These are phyloP conservation scores for Nakaseomyces glabratus DNA, from an alignment of 1,139 yeast genomes.

Conservation along the genomic window DNA sequence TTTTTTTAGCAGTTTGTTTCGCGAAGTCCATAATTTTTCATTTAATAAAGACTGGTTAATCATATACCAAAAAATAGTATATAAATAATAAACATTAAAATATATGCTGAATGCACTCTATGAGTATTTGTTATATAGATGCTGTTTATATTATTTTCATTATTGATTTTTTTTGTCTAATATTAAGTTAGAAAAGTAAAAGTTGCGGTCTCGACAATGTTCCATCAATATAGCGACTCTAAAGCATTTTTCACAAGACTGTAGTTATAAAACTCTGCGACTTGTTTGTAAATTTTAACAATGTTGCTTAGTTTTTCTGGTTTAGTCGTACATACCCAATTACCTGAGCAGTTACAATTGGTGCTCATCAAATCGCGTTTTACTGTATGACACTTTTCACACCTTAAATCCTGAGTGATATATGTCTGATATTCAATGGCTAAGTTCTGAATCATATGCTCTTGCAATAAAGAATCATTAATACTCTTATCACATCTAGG, in stretches of 20 bases:
- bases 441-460: slow-evolving; percentile 59
- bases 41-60: too few relatives aligned
- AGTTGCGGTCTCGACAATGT: too few relatives aligned
- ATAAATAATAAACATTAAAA: too few relatives aligned
- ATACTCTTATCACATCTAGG: slow-evolving; percentile 55
- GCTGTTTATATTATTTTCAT: too few relatives aligned
- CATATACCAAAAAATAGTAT: too few relatives aligned
- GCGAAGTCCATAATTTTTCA: too few relatives aligned
- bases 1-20: too few relatives aligned
- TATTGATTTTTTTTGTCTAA: too few relatives aligned
- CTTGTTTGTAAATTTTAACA: slow-evolving; percentile 45
- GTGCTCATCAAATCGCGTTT: slow-evolving; percentile 61
- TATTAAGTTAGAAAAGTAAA: too few relatives aligned
- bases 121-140: too few relatives aligned
- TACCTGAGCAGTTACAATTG: slow-evolving; percentile 83
- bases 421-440: slow-evolving; percentile 48
- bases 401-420: slow-evolving; percentile 72
- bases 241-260: slow-evolving; percentile 46
- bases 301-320: slow-evolving; percentile 39
- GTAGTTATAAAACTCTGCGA: slow-evolving; percentile 54
- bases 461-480: slow-evolving; percentile 67
- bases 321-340: slow-evolving; percentile 57
- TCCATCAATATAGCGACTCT: slow-evolving; percentile 20
- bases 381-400: slow-evolving; percentile 65
- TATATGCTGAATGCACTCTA: too few relatives aligned